Percentiles rank a stretch among this genome's conserved stretches.
These are phyloP conservation scores for Penicillium sp. DNA, from an alignment of 2,329 filamentous ascomycete species.

Conservation along the genomic window DNA sequence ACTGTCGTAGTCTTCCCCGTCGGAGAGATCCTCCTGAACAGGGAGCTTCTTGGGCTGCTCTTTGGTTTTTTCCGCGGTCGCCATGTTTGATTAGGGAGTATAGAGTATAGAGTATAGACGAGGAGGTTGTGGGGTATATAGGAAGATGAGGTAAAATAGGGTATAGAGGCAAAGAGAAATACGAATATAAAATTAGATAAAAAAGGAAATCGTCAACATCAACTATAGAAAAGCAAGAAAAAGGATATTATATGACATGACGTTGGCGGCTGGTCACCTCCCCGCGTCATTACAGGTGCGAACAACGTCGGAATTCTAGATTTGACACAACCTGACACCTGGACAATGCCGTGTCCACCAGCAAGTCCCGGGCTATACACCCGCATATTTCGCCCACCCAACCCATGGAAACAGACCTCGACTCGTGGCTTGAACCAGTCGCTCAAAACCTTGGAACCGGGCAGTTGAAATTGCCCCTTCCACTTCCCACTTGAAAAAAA, in stretches of 20 bases:
- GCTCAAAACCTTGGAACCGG: not conserved
- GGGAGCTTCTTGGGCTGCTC: slow-evolving; percentile 26
- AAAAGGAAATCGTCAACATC: slow-evolving; percentile 3
- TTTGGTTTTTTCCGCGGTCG: slow-evolving; percentile 32
- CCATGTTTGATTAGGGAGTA: slow-evolving; percentile 21
- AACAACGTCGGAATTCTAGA: not conserved
- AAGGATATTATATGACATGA: slow-evolving; percentile 18
- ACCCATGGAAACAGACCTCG: slow-evolving; percentile 18
- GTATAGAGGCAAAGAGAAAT: not conserved
- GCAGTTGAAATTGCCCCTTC: not conserved
- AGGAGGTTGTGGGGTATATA: not conserved
- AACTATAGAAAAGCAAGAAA: slow-evolving; percentile 9
- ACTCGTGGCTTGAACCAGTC: slow-evolving; percentile 12
- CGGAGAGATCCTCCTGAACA: slow-evolving; percentile 29
- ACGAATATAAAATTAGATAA: not conserved
- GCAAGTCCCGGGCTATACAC: not conserved
- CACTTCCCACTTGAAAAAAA: not conserved
- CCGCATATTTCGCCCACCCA: not conserved
- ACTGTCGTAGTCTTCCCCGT: slow-evolving; percentile 32
- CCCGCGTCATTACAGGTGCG: slow-evolving; percentile 14
- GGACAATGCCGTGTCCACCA: slow-evolving; percentile 6
- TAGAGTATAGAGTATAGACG: not conserved
- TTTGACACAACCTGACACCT: not conserved
- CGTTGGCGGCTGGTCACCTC: slow-evolving; percentile 23
- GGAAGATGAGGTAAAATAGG: not conserved